Base-by-base conservation (phyloP, 768 basidiomycete species). In the Collybia mongolica region DNA sequence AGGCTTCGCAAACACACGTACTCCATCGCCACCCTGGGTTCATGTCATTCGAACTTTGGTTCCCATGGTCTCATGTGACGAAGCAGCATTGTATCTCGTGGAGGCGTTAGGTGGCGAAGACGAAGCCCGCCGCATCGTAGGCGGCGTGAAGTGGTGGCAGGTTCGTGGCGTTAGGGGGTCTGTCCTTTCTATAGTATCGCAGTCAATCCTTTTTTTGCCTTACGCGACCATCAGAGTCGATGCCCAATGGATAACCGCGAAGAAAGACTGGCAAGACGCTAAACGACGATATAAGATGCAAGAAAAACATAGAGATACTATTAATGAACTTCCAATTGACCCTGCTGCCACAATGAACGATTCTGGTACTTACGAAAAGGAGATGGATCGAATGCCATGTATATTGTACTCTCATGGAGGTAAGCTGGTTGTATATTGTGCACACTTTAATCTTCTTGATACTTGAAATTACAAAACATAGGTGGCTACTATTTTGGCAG, bases 91-190 rank as follows among this genome's bases (percentile, higher is more conserved):
- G 1, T 68, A 83, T 55, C 75, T 98, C 41, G 84, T 94, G 49
- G 72, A 81, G 53, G 91, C 83, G 3, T 74, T 97, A 6, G 93
- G 94, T 1, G 94, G 95, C n/a, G 86, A 89, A 59, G 80, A 88
- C 36, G 74, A 80, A 12, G 81, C 78, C 42, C 79, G 82, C 54
- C 77, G 76, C 36, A 63, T 92, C 24, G 84, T 93, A 3, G 96
- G 96, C 9, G 96, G 96, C 1, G 81, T 83, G 5, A 94, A 95
- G 64, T 98, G 96, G 94, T 98, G 96, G 96, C 95, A 97, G 68
- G 93, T 95, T 28, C 84, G 95, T 37, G 86, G 88, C 17, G 63
- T 93, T 40, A 70, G 80, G 46, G 94, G 93, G 93, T 83, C 59
- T 59, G 66, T 63, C 63, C 35, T 17, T 49, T 48, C 11, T 17